Base-by-base conservation (phyloP, 176 grass and related monocot species). In the Alloteropsis semialata region DNA sequence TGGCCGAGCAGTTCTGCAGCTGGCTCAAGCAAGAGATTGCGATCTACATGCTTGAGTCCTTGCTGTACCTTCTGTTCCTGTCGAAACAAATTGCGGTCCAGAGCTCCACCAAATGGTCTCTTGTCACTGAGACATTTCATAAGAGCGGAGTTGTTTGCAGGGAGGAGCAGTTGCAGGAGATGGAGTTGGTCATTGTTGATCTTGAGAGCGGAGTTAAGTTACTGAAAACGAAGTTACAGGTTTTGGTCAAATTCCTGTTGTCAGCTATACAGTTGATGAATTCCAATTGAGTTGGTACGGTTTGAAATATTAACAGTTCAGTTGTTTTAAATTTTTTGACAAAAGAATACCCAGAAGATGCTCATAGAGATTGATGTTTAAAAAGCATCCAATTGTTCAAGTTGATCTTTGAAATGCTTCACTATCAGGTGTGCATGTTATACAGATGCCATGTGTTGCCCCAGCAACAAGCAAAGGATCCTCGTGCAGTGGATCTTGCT, bases 101-200 rank as follows among this genome's bases (percentile, higher is more conserved):
- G 22, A 86, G 48, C 67, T 60, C 82, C 30, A 84, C 80, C 86
- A 91, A 75, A 60, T 88, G 80, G 80, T 76, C 79, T 28, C 33
- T 84, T 61, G 75, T 94, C 24, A 83, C 88, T 15, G 88, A 71
- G 82, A 60, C 79, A 65, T 69, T 88, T 16, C 69, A 76, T 11
- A 91, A 86, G 71, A 91, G 57, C 82, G 86, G 53, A 65, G 25
- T 86, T 39, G 57, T 65, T 33, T 86, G 75, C 27, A 15, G 48
- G 9, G 82, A 73, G 55, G 78, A 84, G 70, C 76, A 90, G 65
- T 67, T 93, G 69, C 82, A 88, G 22, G 58, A 36, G 65, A 42
- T 87, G 0, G 82, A 79, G 55, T 33, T 86, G 69, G 76, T 55
- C 74, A 85, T 93, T 38, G 42, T 55, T 62, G 72, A 71, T 62